Conservation (phyloP, 192 early-diverging fungal genomes). For the Linnemannia exigua region DNA sequence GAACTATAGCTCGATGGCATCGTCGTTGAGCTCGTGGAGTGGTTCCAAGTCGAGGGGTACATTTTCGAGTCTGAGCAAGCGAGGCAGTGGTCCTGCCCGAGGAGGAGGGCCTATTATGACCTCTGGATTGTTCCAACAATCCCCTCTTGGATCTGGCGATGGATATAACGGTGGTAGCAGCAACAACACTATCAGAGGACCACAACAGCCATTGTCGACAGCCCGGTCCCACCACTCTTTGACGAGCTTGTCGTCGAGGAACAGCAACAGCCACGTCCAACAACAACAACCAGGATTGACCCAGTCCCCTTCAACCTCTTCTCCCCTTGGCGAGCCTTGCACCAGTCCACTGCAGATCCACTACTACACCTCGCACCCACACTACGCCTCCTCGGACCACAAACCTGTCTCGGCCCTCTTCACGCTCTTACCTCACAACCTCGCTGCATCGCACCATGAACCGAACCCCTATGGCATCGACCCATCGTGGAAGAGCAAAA, state of each 20-base stretch:
- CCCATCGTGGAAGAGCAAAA: constrained; percentile 30
- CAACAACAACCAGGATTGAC: background rate
- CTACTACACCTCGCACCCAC: constrained; percentile 56
- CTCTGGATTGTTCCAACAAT: constrained; percentile 26
- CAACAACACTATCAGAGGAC: no score
- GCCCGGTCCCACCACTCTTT: constrained; percentile 16
- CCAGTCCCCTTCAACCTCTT: constrained; percentile 26
- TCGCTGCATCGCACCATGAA: constrained; percentile 23
- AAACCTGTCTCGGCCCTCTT: constrained; percentile 61
- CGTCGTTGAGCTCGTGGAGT: constrained; percentile 9
- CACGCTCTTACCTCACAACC: constrained; percentile 33
- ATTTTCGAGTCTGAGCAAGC: constrained; percentile 39
- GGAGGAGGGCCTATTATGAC: constrained; percentile 19
- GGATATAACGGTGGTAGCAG: background rate
- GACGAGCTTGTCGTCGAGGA: constrained; percentile 29
- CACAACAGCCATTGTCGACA: constrained; percentile 16
- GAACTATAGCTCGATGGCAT: background rate
- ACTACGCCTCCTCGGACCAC: constrained; percentile 57
- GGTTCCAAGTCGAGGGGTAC: constrained; percentile 33
- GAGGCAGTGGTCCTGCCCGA: constrained; percentile 22
- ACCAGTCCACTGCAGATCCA: constrained; percentile 40
- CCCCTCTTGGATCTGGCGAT: constrained; percentile 1
- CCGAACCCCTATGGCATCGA: constrained; percentile 41
- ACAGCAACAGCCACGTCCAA: background rate
- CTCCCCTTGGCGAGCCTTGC: background rate